Evolutionary conservation across 768 basidiomycete species (phyloP).

Genomic region (Leccinum barrowsii): DNA sequence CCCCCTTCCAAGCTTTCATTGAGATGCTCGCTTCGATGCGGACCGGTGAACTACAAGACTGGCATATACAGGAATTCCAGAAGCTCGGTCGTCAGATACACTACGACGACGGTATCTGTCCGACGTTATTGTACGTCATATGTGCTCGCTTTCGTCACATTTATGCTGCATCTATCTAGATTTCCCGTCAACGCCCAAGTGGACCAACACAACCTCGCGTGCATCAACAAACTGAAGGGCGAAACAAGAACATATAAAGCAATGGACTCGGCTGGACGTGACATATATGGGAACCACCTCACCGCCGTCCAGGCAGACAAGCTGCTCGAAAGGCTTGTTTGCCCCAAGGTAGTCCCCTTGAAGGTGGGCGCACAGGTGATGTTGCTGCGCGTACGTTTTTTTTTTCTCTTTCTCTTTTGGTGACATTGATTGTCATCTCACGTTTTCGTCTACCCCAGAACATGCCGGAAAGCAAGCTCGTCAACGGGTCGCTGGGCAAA

Average conservation of each 20-base stretch:
- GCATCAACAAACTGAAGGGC: constrained; percentile 25
- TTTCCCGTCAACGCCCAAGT: constrained; percentile 29
- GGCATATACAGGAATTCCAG: constrained; percentile 68
- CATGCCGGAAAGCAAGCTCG: constrained; percentile 36
- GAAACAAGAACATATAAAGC: constrained; percentile 33
- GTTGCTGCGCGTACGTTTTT: constrained; percentile 38
- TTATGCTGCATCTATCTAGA: constrained; percentile 9
- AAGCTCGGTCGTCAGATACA: constrained; percentile 57
- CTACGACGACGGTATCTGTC: constrained; percentile 78
- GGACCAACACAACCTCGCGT: constrained; percentile 21
- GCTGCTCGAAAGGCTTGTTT: constrained; percentile 48
- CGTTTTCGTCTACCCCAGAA: constrained; percentile 24
- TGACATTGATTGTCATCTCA: background rate
- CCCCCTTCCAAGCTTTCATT: constrained; percentile 67
- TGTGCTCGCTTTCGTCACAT: background rate
- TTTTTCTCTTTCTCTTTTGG: background rate
- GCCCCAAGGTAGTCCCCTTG: constrained; percentile 44
- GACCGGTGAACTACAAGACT: constrained; percentile 65
- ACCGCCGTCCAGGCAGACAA: constrained; percentile 22
- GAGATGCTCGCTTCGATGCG: constrained; percentile 99
- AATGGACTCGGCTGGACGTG: constrained; percentile 44
- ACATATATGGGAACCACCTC: constrained; percentile 36
- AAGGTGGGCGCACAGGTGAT: constrained; percentile 82
- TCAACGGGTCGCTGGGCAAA: constrained; percentile 91
- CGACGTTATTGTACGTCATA: constrained; percentile 78